Conservation (phyloP, 495 filamentous ascomycete species). For the Usnea hakonensis region DNA sequence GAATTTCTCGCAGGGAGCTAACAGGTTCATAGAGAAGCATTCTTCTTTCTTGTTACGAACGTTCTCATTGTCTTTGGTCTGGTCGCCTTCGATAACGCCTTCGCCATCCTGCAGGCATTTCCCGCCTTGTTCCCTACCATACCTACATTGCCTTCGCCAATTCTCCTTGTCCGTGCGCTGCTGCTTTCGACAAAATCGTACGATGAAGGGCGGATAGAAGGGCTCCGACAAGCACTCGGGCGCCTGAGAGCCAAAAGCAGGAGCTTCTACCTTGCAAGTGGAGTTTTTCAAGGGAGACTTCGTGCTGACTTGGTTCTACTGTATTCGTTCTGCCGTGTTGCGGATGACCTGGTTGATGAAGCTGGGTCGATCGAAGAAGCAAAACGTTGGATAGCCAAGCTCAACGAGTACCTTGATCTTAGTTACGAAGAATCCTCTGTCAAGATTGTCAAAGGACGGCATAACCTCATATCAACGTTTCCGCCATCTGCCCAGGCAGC, state of each 20-base stretch:
- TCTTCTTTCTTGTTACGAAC: conserved; percentile 63
- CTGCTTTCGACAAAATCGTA: conserved; percentile 37
- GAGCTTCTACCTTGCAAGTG: conserved; percentile 61
- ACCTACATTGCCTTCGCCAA: conserved; percentile 36
- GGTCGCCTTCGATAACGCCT: conserved; percentile 53
- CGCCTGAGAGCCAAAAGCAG: conserved; percentile 52
- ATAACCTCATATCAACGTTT: conserved; percentile 38
- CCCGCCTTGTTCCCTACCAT: conserved; percentile 39
- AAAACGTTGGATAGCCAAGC: conserved; percentile 41
- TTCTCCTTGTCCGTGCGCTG: conserved; percentile 39
- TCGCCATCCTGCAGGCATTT: conserved; percentile 51
- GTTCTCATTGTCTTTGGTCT: conserved; percentile 57
- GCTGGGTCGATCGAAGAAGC: conserved; percentile 40
- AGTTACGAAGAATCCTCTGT: conserved; percentile 20
- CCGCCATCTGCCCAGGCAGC: conserved; percentile 40
- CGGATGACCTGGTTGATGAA: conserved; percentile 61
- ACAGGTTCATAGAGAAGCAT: conserved; percentile 40
- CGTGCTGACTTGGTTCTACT: conserved; percentile 58
- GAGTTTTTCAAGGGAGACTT: conserved; percentile 53
- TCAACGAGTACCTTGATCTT: conserved; percentile 44
- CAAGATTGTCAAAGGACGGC: conserved; percentile 13
- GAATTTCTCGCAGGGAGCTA: background rate
- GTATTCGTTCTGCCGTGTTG: conserved; percentile 65
- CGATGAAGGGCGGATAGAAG: conserved; percentile 43
- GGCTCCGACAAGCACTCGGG: conserved; percentile 45